A percentile compares a stretch with the other conserved stretches of the same genome.
Conservation (phyloP, 2,329 filamentous ascomycete species). For the Lecanicillium sp. region DNA sequence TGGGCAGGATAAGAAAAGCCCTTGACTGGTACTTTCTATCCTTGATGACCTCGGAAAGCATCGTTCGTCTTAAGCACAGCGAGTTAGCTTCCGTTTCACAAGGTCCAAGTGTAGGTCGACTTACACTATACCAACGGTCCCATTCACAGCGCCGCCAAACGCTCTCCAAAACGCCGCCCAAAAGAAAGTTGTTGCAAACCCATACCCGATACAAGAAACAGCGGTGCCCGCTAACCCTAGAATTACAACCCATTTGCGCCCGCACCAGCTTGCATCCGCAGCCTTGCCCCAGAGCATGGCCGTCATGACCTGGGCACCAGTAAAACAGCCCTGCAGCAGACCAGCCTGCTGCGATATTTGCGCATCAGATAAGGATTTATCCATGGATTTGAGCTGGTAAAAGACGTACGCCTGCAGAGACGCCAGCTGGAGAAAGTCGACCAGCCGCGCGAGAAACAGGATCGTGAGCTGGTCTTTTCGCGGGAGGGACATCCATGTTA, state of each 20-base stretch:
- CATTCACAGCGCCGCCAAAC: slow-evolving; percentile 50
- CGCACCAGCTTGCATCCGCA: slow-evolving; percentile 48
- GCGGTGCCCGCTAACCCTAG: slow-evolving; percentile 61
- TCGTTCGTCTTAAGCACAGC: slow-evolving; percentile 28
- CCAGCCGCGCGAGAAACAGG: slow-evolving; percentile 60
- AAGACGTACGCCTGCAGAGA: slow-evolving; percentile 65
- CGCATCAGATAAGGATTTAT: slow-evolving; percentile 40
- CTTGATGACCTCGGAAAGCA: slow-evolving; percentile 40
- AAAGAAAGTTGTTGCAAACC: slow-evolving; percentile 58
- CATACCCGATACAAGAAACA: slow-evolving; percentile 61
- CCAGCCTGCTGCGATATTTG: slow-evolving; percentile 61
- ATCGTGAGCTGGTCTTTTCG: slow-evolving; percentile 63
- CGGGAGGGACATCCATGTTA: slow-evolving; percentile 63
- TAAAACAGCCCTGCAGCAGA: slow-evolving; percentile 62
- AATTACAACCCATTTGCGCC: slow-evolving; percentile 62
- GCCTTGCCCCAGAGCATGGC: slow-evolving; percentile 66
- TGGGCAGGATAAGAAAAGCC: slow-evolving; percentile 37
- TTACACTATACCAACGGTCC: slow-evolving; percentile 41
- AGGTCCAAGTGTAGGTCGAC: slow-evolving; percentile 10
- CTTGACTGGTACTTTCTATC: slow-evolving; percentile 40
- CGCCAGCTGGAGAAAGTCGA: slow-evolving; percentile 66
- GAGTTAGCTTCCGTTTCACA: slow-evolving; percentile 3
- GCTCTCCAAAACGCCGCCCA: slow-evolving; percentile 57
- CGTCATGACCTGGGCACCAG: slow-evolving; percentile 64
- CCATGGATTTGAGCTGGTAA: slow-evolving; percentile 64